These are phyloP conservation scores for Ensete glaucum DNA, from an alignment of 176 grass and related monocot species.

Conservation along the genomic window DNA sequence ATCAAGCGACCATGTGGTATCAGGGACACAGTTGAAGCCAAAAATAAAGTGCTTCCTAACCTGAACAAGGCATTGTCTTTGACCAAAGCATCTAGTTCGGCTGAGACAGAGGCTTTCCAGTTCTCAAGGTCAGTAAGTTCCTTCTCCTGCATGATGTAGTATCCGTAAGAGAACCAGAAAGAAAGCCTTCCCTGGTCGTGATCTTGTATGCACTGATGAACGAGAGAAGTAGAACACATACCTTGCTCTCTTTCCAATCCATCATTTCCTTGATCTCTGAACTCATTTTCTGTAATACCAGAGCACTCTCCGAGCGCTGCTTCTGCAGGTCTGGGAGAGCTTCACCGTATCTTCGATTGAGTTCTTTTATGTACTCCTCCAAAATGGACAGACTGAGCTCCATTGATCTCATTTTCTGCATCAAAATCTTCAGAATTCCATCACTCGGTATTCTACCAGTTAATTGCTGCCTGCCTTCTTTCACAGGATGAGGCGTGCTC, in stretches of 20 bases:
- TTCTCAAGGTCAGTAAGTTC: slow-evolving; percentile 44
- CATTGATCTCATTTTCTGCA: slow-evolving; percentile 61
- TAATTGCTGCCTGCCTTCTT: slow-evolving; percentile 17
- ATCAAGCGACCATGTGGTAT: too few species aligned
- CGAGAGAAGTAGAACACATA: slow-evolving; percentile 3
- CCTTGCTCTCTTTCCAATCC: slow-evolving; percentile 33
- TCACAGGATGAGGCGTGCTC: slow-evolving; percentile 26
- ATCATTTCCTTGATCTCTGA: slow-evolving; percentile 27
- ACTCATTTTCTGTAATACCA: slow-evolving; percentile 40
- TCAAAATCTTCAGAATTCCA: slow-evolving; percentile 82
- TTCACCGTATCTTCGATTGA: slow-evolving; percentile 47
- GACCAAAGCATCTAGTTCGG: slow-evolving; percentile 47
- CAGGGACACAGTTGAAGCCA: not conserved
- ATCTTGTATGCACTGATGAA: not conserved
- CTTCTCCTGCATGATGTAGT: slow-evolving; percentile 33
- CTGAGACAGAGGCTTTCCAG: slow-evolving; percentile 48
- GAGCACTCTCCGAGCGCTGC: slow-evolving; percentile 31
- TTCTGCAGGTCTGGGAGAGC: slow-evolving; percentile 55
- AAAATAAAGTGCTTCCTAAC: slow-evolving; percentile 17
- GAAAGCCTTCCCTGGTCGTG: not conserved
- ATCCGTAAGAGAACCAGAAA: not conserved
- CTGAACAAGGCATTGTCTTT: slow-evolving; percentile 58
- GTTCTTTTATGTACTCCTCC: slow-evolving; percentile 59
- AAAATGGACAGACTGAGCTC: slow-evolving; percentile 31
- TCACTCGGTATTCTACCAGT: slow-evolving; percentile 49